These are phyloP conservation scores for Bipolaris victoriae DNA, from an alignment of 2,329 filamentous ascomycete species.

Conservation along the genomic window DNA sequence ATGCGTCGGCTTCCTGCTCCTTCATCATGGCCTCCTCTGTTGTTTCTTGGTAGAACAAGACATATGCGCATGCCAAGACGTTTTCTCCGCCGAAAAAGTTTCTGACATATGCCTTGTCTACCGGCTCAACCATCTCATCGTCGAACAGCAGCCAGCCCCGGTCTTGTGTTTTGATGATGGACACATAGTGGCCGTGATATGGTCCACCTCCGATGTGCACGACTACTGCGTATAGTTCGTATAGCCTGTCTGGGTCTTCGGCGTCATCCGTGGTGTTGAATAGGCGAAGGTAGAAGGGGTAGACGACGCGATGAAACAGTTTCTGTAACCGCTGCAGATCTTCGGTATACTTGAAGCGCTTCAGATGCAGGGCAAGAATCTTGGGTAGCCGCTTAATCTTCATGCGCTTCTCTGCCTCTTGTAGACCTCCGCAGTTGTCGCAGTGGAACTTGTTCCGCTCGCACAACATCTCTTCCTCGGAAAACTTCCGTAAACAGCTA, in stretches of 20 bases:
- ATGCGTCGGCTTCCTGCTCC: constrained; percentile 83
- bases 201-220: constrained; percentile 97
- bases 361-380: constrained; percentile 89
- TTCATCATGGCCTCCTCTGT: constrained; percentile 70
- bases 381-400: constrained; percentile 95
- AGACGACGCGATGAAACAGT: constrained; percentile 94
- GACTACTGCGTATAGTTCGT: constrained; percentile 96
- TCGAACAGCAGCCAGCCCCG: constrained; percentile 96
- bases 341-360: constrained; percentile 98
- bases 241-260: constrained; percentile 88
- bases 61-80: constrained; percentile 91
- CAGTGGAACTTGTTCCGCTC: constrained; percentile 99
- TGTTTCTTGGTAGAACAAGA: constrained; percentile 96
- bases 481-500: constrained; percentile 93
- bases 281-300: constrained; percentile 93
- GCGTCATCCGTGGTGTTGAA: constrained; percentile 98
- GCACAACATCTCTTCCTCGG: constrained; percentile 95
- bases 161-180: constrained; percentile 96
- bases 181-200: constrained; percentile 97
- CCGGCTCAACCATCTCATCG: constrained; percentile 97
- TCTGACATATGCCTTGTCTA: constrained; percentile 92
- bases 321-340: constrained; percentile 93
- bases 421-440: constrained; percentile 92
- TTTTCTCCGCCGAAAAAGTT: constrained; percentile 93
- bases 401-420: constrained; percentile 99